Conservation (phyloP, 2,329 filamentous ascomycete species). For the Zymoseptoria pseudotritici region DNA sequence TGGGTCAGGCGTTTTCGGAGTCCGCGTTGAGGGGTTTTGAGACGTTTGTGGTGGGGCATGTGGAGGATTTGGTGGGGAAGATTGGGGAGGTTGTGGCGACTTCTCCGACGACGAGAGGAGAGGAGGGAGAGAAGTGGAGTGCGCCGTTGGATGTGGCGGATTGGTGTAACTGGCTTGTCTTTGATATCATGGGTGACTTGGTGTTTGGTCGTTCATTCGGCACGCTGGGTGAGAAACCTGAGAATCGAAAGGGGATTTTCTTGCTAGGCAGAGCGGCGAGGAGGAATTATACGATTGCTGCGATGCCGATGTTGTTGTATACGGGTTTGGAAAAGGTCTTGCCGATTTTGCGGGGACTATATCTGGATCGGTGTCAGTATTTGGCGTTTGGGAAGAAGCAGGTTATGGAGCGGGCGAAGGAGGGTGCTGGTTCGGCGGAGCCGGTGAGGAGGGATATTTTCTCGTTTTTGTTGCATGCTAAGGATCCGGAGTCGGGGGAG, state of each 20-base stretch:
- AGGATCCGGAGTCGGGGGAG: constrained; percentile 35
- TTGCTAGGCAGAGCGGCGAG: constrained; percentile 39
- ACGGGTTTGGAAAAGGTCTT: constrained; percentile 19
- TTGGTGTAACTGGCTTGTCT: constrained; percentile 36
- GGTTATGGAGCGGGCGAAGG: constrained; percentile 19
- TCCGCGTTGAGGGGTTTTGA: constrained; percentile 18
- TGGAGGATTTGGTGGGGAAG: constrained; percentile 12
- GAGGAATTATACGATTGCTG: constrained; percentile 36
- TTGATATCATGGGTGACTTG: constrained; percentile 47
- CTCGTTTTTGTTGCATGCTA: constrained; percentile 17
- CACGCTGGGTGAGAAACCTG: constrained; percentile 17
- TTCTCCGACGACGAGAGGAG: constrained; percentile 13
- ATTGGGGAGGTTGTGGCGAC: constrained; percentile 12
- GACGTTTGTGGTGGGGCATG: constrained; percentile 19
- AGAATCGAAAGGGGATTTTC: constrained; percentile 34
- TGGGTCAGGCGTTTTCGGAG: constrained; percentile 40
- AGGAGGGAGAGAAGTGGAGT: constrained; percentile 15
- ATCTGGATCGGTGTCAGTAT: constrained; percentile 20
- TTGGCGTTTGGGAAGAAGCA: constrained; percentile 25
- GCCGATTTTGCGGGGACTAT: constrained; percentile 18
- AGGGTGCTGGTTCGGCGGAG: constrained; percentile 10
- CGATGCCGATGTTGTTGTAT: constrained; percentile 21
- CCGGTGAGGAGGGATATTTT: constrained; percentile 22
- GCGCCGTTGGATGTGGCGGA: constrained; percentile 17
- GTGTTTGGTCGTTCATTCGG: constrained; percentile 33